phyloP scores from a whole-genome alignment of 1,139 yeast species.

The Cylindricascospora bacillispora region DNA sequence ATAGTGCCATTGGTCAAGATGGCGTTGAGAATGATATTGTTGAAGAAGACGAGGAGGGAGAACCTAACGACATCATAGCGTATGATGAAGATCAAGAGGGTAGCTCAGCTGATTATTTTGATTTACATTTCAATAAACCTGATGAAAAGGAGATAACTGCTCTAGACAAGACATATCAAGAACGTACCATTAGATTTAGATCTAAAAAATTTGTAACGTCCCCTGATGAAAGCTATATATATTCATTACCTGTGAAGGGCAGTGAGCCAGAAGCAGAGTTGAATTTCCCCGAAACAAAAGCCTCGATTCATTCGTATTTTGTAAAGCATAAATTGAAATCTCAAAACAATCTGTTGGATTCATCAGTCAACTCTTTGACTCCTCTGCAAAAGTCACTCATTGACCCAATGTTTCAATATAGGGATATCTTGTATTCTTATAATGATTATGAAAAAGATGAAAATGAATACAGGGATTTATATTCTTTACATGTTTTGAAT shows the following conservation, averaged over 20 bases:
- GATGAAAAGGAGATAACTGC: conserved; percentile 34
- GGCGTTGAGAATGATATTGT: conserved; percentile 26
- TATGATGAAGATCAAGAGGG: conserved; percentile 26
- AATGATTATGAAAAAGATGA: conserved; percentile 31
- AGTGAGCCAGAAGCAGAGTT: conserved; percentile 5
- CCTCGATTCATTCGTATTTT: conserved; percentile 22
- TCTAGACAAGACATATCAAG: conserved; percentile 15
- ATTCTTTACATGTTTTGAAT: conserved; percentile 61
- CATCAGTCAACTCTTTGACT: conserved; percentile 21
- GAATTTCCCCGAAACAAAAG: conserved; percentile 9
- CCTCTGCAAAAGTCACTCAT: conserved; percentile 33
- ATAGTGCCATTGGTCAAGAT: conserved; percentile 18
- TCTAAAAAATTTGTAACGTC: conserved; percentile 10
- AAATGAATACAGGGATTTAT: conserved; percentile 46
- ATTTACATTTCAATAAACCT: conserved; percentile 54
- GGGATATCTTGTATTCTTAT: conserved; percentile 58
- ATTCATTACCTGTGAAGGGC: conserved; percentile 21
- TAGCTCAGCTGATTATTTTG: conserved; percentile 62
- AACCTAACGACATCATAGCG: too few relatives aligned
- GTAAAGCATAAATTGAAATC: conserved; percentile 25
- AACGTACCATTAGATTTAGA: conserved; percentile 11
- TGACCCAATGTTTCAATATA: conserved; percentile 58
- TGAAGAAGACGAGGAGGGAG: conserved; percentile 30
- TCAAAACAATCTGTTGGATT: conserved; percentile 15
- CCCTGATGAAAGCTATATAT: conserved; percentile 14